Conservation (phyloP, 1,284 basidiomycete genomes). For the Xerocomus amazonicus region DNA sequence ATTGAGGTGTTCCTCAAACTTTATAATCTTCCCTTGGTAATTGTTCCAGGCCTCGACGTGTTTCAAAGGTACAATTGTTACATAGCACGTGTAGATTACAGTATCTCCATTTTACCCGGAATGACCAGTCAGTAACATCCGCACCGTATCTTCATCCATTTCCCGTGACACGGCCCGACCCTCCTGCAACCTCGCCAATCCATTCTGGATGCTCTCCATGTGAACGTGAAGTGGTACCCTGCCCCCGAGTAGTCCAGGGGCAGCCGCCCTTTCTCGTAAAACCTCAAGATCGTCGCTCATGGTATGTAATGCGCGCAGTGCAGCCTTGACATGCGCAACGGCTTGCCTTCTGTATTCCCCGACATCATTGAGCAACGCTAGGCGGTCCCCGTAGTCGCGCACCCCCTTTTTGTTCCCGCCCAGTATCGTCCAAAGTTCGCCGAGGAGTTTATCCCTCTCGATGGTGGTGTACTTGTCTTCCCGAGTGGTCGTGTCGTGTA, state of each 20-base stretch:
- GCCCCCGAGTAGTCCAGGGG: constrained; percentile 55
- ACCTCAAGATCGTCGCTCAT: constrained; percentile 73
- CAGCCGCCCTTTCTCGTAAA: constrained; percentile 60
- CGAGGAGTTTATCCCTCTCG: constrained; percentile 52
- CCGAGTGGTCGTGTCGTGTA: constrained; percentile 55
- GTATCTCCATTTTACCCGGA: constrained; percentile 1
- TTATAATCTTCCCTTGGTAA: neutral
- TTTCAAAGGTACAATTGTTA: neutral
- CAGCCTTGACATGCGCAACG: constrained; percentile 55
- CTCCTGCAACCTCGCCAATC: constrained; percentile 60
- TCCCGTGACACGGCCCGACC: constrained; percentile 39
- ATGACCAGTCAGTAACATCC: constrained; percentile 26
- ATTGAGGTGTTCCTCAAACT: neutral
- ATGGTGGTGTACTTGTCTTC: constrained; percentile 48
- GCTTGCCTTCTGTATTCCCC: constrained; percentile 56
- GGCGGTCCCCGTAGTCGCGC: constrained; percentile 46
- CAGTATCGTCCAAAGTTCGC: constrained; percentile 61
- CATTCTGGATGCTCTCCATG: constrained; percentile 61
- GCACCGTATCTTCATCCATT: constrained; percentile 33
- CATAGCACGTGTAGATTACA: neutral
- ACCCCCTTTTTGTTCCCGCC: constrained; percentile 54
- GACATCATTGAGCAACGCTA: constrained; percentile 51
- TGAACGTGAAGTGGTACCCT: constrained; percentile 66
- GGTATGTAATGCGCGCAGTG: constrained; percentile 54
- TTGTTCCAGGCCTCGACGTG: neutral